Evolutionary conservation across 163 green algal species (phyloP).

Genomic region (Scenedesmus sp.): DNA sequence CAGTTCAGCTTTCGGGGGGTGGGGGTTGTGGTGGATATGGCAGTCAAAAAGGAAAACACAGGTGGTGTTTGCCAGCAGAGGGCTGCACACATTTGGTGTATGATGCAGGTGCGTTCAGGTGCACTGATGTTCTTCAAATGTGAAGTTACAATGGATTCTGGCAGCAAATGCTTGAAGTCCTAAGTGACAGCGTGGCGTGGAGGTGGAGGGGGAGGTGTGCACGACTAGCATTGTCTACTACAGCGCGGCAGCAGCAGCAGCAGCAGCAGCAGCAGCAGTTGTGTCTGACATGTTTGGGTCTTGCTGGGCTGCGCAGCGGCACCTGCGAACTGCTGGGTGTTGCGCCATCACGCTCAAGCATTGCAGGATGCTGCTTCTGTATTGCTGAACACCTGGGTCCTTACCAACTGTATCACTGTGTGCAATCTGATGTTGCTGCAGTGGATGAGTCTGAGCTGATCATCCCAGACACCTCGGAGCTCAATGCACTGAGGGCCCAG

Average conservation of each 20-base stretch:
- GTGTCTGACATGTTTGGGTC: neutral
- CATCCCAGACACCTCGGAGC: neutral
- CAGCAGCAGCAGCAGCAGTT: slow-evolving; percentile 13
- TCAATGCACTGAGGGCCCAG: neutral
- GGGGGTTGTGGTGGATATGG: too few relatives aligned
- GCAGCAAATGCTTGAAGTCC: too few relatives aligned
- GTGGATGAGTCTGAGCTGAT: slow-evolving; percentile 10
- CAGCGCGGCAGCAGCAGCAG: too few relatives aligned
- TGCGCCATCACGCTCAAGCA: neutral
- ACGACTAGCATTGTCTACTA: too few relatives aligned
- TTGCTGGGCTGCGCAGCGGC: neutral
- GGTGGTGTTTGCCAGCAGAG: neutral
- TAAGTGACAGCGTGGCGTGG: too few relatives aligned
- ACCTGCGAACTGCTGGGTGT: neutral
- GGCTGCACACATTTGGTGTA: neutral
- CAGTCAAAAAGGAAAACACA: too few relatives aligned
- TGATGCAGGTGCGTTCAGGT: neutral
- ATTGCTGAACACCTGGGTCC: neutral
- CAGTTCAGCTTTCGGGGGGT: neutral
- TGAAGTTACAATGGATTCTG: too few relatives aligned
- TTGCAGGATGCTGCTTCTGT: neutral
- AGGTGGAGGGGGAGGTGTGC: too few relatives aligned
- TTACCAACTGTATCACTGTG: neutral
- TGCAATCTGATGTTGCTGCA: neutral
- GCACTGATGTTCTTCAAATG: too few relatives aligned